Conservation (phyloP, 2,329 filamentous ascomycete species). For the Colletotrichum destructivum region DNA sequence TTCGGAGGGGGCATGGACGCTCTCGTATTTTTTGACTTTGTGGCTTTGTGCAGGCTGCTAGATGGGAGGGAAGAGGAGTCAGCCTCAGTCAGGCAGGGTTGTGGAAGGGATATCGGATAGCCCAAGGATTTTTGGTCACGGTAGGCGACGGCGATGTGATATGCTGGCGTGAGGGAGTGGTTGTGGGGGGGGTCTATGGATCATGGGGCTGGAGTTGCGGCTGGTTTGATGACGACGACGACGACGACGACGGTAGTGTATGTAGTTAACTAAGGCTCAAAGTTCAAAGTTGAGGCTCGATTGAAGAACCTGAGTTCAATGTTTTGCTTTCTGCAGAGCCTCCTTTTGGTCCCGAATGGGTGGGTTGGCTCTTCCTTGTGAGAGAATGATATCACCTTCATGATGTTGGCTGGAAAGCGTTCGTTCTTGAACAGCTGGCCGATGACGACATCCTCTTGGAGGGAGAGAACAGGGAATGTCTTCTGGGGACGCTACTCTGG, state of each 20-base stretch:
- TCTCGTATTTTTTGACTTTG: neutral
- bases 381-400: too few relatives aligned
- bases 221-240: neutral
- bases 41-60: constrained; percentile 2
- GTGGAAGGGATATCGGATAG: neutral
- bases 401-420: too few relatives aligned
- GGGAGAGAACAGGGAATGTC: too few relatives aligned
- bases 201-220: neutral
- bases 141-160: neutral
- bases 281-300: neutral
- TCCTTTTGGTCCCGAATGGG: neutral
- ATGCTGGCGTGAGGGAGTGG: too few relatives aligned
- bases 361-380: too few relatives aligned
- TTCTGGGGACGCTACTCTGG: too few relatives aligned
- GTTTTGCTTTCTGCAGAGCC: neutral
- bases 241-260: neutral
- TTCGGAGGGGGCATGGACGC: neutral
- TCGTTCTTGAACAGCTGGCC: too few relatives aligned
- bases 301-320: neutral
- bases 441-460: too few relatives aligned
- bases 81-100: neutral
- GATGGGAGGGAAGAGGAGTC: neutral
- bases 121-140: neutral
- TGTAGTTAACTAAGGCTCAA: neutral
- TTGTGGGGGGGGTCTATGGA: neutral